A percentile compares a stretch with the other conserved stretches of the same genome.
Conservation (phyloP, 176 grass and related monocot species). For the Eleusine indica region DNA sequence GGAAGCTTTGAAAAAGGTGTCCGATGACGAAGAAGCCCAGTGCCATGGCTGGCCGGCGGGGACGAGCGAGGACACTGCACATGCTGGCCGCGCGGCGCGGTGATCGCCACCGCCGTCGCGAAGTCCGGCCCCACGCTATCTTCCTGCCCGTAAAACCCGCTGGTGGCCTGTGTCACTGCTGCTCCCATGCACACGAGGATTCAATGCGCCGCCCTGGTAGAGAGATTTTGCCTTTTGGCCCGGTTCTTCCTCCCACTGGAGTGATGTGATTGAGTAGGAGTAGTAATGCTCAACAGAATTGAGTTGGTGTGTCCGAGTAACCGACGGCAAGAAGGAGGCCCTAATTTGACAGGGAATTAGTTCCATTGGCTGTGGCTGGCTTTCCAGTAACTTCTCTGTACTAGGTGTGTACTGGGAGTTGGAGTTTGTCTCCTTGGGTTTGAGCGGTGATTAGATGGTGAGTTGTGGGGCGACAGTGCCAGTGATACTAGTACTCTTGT, state of each 20-base stretch:
- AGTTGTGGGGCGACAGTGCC: neutral
- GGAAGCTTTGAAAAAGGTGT: slow-evolving; percentile 13
- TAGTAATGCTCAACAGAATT: neutral
- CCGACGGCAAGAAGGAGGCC: slow-evolving; percentile 8
- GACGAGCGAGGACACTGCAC: neutral
- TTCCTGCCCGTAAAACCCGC: neutral
- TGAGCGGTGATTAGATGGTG: neutral
- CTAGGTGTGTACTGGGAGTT: neutral
- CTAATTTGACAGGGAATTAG: neutral
- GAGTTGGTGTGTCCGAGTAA: slow-evolving; percentile 7
- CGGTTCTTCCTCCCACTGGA: neutral
- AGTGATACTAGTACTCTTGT: neutral
- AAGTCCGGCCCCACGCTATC: neutral
- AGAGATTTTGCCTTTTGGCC: neutral
- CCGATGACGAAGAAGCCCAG: neutral
- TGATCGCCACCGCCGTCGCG: neutral
- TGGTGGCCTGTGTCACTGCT: neutral
- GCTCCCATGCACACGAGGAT: neutral
- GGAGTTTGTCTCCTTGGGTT: neutral
- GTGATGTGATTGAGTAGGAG: neutral
- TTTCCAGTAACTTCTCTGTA: neutral
- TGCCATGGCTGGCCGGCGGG: neutral
- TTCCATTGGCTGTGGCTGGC: neutral
- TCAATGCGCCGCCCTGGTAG: slow-evolving; percentile 55
- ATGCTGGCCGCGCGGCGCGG: neutral